Conservation (phyloP, 2,329 filamentous ascomycete species). For the Eurotiales sp. region DNA sequence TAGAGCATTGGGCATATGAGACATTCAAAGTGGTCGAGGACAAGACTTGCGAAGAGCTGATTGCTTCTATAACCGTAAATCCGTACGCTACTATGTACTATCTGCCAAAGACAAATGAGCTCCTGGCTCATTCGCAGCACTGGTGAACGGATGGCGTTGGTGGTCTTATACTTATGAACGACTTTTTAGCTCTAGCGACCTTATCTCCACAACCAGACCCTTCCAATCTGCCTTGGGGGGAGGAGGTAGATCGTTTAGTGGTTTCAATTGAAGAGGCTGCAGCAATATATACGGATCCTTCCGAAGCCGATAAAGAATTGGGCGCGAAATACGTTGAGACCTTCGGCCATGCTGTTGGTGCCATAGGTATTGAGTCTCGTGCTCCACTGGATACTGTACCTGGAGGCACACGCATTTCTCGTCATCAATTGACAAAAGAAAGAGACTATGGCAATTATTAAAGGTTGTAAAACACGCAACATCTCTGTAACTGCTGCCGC, state of each 20-base stretch:
- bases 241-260: slow-evolving; percentile 21
- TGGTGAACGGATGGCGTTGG: slow-evolving; percentile 16
- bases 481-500: slow-evolving; percentile 28
- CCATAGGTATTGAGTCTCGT: slow-evolving; percentile 21
- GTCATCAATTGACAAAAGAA: slow-evolving; percentile 15
- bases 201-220: slow-evolving; percentile 18
- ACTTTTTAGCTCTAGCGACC: slow-evolving; percentile 19
- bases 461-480: slow-evolving; percentile 15
- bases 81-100: slow-evolving; percentile 16
- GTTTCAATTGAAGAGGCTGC: slow-evolving; percentile 24
- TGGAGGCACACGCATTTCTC: slow-evolving; percentile 18
- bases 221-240: slow-evolving; percentile 23
- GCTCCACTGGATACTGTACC: slow-evolving; percentile 19
- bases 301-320: slow-evolving; percentile 14
- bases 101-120: slow-evolving; percentile 6
- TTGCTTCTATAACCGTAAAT: slow-evolving; percentile 8
- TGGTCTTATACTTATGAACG: slow-evolving; percentile 20
- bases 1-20: slow-evolving; percentile 16
- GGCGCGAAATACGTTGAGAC: slow-evolving; percentile 17
- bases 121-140: slow-evolving; percentile 8
- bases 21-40: slow-evolving; percentile 16
- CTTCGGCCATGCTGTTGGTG: slow-evolving; percentile 18
- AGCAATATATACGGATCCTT: slow-evolving; percentile 13
- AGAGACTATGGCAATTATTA: slow-evolving; percentile 19
- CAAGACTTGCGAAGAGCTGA: slow-evolving; percentile 13